Evolutionary conservation across 768 basidiomycete species (phyloP), one percentile per base, ranked within the genome.

Genomic region (Tricholoma sp.): DNA sequence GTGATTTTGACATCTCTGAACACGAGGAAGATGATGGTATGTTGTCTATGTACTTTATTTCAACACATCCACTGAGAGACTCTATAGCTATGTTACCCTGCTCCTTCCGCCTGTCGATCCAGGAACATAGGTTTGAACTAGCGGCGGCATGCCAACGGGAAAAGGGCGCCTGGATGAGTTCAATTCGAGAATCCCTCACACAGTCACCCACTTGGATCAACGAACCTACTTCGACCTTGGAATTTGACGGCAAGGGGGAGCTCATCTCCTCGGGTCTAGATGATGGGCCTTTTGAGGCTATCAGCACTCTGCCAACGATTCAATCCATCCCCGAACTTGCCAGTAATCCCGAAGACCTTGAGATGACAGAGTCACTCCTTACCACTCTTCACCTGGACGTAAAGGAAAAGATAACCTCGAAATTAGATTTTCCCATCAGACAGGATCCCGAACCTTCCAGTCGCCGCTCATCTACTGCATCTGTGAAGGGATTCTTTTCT

Each of bases 141-240:
- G 91, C 91, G 6, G 91, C 91, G 0, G 83, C 91, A 14, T 95
- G 94, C 68, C 80, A 75, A 64, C 79, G 76, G 34, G 96, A 98
- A 72, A 95, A 93, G 74, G 81, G 84, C 24, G 75, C 89, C n/a
- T 98, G 96, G 96, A 73, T 94, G 55, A 72, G 75, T 31, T 83
- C 84, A 5, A 82, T 97, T 50, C 76, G 73, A 55, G 76, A 81
- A 45, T 79, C 86, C 12, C 65, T 78, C 45, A 68, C 70, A 6
- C 74, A 79, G 50, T 63, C 73, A 27, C 65, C 79, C 3, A 59
- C 70, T 4, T 88, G 87, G 83, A 71, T 63, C 34, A 78, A 81
- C 37, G 86, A 87, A 61, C 85, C 88, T 12, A 76, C 79, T 6
- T 78, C 86, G 9, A 92, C 85, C 66, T 74, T 88, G 51, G 79